Conservation (phyloP, 2,329 filamentous ascomycete species). For the Alternaria dauci region DNA sequence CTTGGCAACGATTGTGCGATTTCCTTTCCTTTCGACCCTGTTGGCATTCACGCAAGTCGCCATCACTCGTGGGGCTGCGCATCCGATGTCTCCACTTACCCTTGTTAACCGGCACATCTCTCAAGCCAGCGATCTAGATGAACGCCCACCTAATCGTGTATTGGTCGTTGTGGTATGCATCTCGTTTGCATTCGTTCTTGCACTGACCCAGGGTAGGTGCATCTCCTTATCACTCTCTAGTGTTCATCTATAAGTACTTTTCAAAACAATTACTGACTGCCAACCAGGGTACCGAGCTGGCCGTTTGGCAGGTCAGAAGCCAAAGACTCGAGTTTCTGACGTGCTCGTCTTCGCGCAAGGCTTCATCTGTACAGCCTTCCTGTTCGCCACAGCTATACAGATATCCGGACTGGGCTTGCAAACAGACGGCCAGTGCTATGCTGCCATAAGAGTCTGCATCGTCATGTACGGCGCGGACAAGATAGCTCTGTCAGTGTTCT, state of each 20-base stretch:
- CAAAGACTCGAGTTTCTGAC: slow-evolving; percentile 23
- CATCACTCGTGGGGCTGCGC: background rate
- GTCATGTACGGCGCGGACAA: slow-evolving; percentile 48
- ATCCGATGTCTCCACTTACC: background rate
- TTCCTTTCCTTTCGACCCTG: background rate
- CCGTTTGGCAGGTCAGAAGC: slow-evolving; percentile 22
- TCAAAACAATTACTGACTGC: slow-evolving; percentile 1
- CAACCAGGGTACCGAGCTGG: slow-evolving; percentile 30
- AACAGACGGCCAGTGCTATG: slow-evolving; percentile 37
- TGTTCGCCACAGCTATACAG: slow-evolving; percentile 38
- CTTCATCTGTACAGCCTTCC: slow-evolving; percentile 31
- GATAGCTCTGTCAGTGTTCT: slow-evolving; percentile 31
- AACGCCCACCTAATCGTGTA: slow-evolving; percentile 16
- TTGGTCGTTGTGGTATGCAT: slow-evolving; percentile 26
- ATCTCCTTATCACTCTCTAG: background rate
- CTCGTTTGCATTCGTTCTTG: slow-evolving; percentile 23
- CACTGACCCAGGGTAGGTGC: slow-evolving; percentile 28
- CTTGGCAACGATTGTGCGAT: background rate
- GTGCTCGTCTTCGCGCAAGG: slow-evolving; percentile 30
- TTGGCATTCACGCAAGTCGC: background rate
- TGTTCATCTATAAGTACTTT: background rate
- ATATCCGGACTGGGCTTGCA: slow-evolving; percentile 39
- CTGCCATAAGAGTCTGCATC: slow-evolving; percentile 48
- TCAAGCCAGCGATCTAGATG: slow-evolving; percentile 7
- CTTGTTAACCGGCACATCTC: background rate